phyloP scores from a whole-genome alignment of 1,284 basidiomycete genomes.

The Ganoderma lingzhi region DNA sequence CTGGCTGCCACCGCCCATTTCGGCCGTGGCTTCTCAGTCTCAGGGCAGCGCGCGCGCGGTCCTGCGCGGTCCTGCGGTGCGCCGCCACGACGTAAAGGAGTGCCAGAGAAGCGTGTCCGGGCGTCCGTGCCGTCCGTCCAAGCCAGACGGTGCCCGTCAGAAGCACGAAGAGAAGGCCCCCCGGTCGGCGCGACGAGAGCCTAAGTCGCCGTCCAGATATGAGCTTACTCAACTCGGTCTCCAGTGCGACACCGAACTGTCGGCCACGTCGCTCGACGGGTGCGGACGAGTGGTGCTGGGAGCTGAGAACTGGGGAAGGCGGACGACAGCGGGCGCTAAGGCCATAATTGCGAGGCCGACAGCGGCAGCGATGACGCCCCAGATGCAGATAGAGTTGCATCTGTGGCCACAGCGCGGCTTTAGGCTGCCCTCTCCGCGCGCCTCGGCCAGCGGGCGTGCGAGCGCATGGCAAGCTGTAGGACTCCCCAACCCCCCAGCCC shows the following conservation, averaged over 20 bases:
- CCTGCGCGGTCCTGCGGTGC: slow-evolving; percentile 17
- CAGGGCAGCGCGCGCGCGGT: background rate
- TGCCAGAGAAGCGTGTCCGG: slow-evolving; percentile 18
- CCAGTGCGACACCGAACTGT: background rate
- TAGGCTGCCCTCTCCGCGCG: slow-evolving; percentile 1
- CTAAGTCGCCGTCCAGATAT: slow-evolving; percentile 4
- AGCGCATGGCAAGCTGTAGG: background rate
- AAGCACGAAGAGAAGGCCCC: background rate
- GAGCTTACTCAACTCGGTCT: slow-evolving; percentile 2
- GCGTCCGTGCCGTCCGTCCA: slow-evolving; percentile 24
- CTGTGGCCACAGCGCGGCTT: slow-evolving; percentile 6
- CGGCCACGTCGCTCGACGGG: background rate
- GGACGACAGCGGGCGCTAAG: background rate
- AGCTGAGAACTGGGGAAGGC: background rate
- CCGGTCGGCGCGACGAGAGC: slow-evolving; percentile 12
- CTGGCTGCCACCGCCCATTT: slow-evolving; percentile 14
- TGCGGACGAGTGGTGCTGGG: background rate
- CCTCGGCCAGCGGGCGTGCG: background rate
- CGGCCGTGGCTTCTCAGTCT: slow-evolving; percentile 23
- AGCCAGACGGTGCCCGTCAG: slow-evolving; percentile 4
- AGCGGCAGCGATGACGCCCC: slow-evolving; percentile 8
- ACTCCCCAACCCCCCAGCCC: background rate
- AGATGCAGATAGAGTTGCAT: slow-evolving; percentile 8
- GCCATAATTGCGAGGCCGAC: background rate
- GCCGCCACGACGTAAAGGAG: slow-evolving; percentile 25